These are phyloP conservation scores for Scheffersomyces spartinae DNA, from an alignment of 805 yeast species.

Conservation along the genomic window DNA sequence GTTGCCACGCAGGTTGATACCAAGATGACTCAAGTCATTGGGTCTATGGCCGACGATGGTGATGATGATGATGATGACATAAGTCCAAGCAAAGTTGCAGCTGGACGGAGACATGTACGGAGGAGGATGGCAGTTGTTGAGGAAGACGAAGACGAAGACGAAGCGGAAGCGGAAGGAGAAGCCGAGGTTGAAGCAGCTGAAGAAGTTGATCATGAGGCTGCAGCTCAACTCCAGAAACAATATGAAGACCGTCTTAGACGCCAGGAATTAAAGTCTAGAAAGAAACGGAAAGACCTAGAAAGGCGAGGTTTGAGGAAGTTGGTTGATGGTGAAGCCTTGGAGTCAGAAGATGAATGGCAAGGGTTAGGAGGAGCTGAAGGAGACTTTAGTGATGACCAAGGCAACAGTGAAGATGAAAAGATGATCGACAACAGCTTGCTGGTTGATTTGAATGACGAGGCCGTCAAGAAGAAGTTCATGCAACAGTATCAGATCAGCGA, in stretches of 20 bases:
- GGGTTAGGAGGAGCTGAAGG: conserved; percentile 72
- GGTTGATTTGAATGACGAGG: conserved; percentile 44
- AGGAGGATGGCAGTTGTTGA: conserved; percentile 4
- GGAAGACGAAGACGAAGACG: conserved; percentile 7
- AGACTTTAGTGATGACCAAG: conserved; percentile 38
- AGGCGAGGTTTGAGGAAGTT: conserved; percentile 46
- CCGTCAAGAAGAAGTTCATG: conserved; percentile 44
- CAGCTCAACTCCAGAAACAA: no score
- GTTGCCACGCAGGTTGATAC: conserved; percentile 7
- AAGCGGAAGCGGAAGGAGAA: conserved; percentile 12
- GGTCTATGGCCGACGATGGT: conserved; percentile 3
- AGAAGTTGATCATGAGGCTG: no score
- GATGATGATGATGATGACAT: conserved; percentile 1
- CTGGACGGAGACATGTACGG: no score
- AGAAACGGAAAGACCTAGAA: conserved; percentile 40
- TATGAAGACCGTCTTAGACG: conserved; percentile 27
- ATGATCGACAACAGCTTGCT: conserved; percentile 66
- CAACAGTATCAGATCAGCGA: conserved; percentile 54
- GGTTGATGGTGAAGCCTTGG: conserved; percentile 76
- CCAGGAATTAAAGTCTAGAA: conserved; percentile 19
- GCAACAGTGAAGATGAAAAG: conserved; percentile 64
- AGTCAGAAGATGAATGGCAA: conserved; percentile 82
- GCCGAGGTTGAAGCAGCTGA: conserved; percentile 14
- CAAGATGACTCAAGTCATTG: conserved; percentile 7
- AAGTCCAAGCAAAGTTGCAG: no score